Base-by-base conservation (phyloP, 345 rosid genomes). In the Eutrema japonicum region DNA sequence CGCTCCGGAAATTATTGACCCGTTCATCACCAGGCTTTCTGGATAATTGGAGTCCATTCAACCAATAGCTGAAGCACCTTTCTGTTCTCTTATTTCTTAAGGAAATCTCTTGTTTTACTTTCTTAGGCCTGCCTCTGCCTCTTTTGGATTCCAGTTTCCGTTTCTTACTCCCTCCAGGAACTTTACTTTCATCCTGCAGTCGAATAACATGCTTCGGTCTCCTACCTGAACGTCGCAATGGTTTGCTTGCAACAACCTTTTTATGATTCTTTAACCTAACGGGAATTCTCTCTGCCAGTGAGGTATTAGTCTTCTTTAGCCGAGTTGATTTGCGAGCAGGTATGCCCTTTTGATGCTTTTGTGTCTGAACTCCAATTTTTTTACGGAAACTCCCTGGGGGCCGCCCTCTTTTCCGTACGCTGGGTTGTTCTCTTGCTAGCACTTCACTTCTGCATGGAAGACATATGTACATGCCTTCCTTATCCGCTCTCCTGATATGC, bases 201-300 rank as follows among this genome's bases (percentile, higher is more conserved):
- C 80, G 58, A 22, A 22, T 36, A 13, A 80, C 71, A 71, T 81
- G 75, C 50, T 85, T 88, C 4, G 83, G 32, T 66, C 73, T 83
- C 83, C 99, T 88, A 53, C 91, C 75, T 52, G 99, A 95, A 70
- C 96, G 93, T 10, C 97, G 93, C 72, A 95, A 67, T 30, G 96
- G 96, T 58, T 85, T 78, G 64, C 59, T 80, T 50, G 81, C 85
- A 37, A 80, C 64, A 78, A 74, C 87, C 62, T 83, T 84, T 82
- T 81, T 83, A 70, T 78, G 81, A 50, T 81, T 88, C 74, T 51
- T 76, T 37, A 80, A 73, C 58, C 79, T 70, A 61, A 75, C 53
- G 18, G 87, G 72, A 49, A 77, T 82, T 51, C 49, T 52, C 57
- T 79, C 81, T 35, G 76, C 79, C 66, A 65, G 13, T 51, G 82